Conservation (phyloP, 1,284 basidiomycete species). For the Ceratobasidium sp. region DNA sequence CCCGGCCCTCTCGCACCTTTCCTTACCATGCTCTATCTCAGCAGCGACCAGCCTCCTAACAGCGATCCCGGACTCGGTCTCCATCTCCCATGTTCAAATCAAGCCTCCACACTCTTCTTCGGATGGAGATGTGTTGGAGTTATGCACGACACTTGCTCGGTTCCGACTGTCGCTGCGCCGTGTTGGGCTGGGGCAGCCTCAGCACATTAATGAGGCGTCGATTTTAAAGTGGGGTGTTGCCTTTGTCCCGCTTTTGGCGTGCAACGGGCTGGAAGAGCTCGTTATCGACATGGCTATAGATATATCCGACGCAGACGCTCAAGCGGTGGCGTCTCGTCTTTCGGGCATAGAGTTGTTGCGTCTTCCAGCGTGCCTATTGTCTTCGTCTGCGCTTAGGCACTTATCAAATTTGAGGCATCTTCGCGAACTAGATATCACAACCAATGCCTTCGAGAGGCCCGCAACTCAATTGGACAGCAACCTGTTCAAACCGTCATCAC, state of each 20-base stretch:
- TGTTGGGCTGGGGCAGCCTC: not conserved
- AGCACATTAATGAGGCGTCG: not conserved
- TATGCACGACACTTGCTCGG: conserved; percentile 22
- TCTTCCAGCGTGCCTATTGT: not conserved
- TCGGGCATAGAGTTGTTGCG: not conserved
- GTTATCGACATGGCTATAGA: not conserved
- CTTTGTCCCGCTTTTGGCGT: not conserved
- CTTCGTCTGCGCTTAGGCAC: not conserved
- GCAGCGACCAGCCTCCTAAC: not conserved
- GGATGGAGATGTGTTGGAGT: conserved; percentile 21
- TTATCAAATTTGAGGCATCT: conserved; percentile 17
- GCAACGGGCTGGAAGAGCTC: not conserved
- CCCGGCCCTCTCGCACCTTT: conserved; percentile 5
- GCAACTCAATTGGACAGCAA: conserved; percentile 4
- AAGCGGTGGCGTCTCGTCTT: not conserved
- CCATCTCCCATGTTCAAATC: conserved; percentile 6
- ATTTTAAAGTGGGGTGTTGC: not conserved
- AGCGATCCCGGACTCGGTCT: not conserved
- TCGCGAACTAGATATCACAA: conserved; percentile 22
- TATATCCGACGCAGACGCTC: not conserved
- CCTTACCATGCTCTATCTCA: conserved; percentile 7
- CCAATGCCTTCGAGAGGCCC: not conserved
- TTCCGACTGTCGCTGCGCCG: conserved; percentile 21
- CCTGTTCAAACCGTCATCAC: not conserved
- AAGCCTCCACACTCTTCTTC: not conserved